phyloP scores from a whole-genome alignment of 306 rosid genomes.

The Pyrus communis region DNA sequence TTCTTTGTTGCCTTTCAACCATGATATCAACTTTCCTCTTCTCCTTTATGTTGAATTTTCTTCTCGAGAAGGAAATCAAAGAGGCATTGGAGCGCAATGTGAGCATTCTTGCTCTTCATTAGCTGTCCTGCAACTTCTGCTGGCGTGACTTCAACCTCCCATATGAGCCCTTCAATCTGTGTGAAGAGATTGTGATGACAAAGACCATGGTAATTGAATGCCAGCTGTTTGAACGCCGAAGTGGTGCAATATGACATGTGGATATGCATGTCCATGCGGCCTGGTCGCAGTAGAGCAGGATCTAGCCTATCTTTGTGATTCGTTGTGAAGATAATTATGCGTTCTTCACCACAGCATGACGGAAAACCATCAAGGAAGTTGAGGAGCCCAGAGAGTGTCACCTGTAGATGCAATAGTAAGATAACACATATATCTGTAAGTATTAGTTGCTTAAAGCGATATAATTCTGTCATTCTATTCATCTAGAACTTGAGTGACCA shows the following conservation, averaged over 20 bases:
- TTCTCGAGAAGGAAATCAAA: not conserved
- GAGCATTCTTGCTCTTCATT: constrained; percentile 17
- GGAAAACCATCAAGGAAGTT: constrained; percentile 42
- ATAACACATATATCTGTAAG: not conserved
- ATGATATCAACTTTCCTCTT: not conserved
- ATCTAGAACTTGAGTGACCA: not conserved
- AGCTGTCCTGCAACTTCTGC: constrained; percentile 46
- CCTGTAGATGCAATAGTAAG: constrained; percentile 13
- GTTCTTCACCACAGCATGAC: constrained; percentile 43
- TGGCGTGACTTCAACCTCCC: constrained; percentile 34
- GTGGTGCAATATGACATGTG: constrained; percentile 35
- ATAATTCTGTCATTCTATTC: not conserved
- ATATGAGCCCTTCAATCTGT: constrained; percentile 26
- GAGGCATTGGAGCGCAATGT: not conserved
- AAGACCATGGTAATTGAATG: constrained; percentile 14
- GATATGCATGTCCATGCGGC: constrained; percentile 49
- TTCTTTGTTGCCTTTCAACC: not conserved
- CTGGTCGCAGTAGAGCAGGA: constrained; percentile 51
- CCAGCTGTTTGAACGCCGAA: constrained; percentile 28
- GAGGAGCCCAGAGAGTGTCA: constrained; percentile 41
- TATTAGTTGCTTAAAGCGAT: not conserved
- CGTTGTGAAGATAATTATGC: constrained; percentile 36
- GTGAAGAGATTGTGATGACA: constrained; percentile 24
- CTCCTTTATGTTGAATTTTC: not conserved
- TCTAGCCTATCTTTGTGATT: constrained; percentile 38